phyloP scores from a whole-genome alignment of 805 yeast species.

The Candida tibetensis region DNA sequence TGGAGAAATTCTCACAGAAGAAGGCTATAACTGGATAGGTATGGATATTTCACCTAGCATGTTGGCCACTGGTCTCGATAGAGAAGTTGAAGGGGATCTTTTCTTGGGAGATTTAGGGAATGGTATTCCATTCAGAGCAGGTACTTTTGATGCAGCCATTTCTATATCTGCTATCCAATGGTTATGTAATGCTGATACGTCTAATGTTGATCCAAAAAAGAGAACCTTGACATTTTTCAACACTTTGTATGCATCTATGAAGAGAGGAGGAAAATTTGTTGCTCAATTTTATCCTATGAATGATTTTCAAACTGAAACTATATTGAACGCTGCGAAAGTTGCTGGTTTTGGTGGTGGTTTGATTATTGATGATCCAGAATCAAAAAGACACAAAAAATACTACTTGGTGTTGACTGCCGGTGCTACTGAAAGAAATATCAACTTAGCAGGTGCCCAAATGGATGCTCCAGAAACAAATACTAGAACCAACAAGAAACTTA shows the following conservation, averaged over 20 bases:
- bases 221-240: constrained; percentile 82
- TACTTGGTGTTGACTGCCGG: constrained; percentile 91
- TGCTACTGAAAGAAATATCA: constrained; percentile 66
- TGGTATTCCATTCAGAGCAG: constrained; percentile 94
- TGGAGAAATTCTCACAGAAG: constrained; percentile 91
- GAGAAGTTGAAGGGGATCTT: constrained; percentile 92
- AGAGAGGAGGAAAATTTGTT: constrained; percentile 94
- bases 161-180: constrained; percentile 95
- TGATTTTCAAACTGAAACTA: constrained; percentile 77
- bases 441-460: constrained; percentile 76
- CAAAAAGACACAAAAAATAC: constrained; percentile 85
- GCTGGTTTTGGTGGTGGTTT: constrained; percentile 97
- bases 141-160: constrained; percentile 94
- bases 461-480: constrained; percentile 55
- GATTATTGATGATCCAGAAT: constrained; percentile 90
- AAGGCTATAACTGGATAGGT: constrained; percentile 93
- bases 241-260: constrained; percentile 79
- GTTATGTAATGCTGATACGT: constrained; percentile 93
- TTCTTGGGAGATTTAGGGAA: constrained; percentile 89
- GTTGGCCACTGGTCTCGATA: constrained; percentile 90
- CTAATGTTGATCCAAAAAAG: constrained; percentile 76
- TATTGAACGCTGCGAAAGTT: constrained; percentile 80
- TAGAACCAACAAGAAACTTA: constrained; percentile 44
- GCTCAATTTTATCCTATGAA: constrained; percentile 96
- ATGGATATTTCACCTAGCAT: constrained; percentile 95